Base-by-base conservation (phyloP, 2,329 filamentous ascomycete species). In the Colletotrichum falcatum region DNA sequence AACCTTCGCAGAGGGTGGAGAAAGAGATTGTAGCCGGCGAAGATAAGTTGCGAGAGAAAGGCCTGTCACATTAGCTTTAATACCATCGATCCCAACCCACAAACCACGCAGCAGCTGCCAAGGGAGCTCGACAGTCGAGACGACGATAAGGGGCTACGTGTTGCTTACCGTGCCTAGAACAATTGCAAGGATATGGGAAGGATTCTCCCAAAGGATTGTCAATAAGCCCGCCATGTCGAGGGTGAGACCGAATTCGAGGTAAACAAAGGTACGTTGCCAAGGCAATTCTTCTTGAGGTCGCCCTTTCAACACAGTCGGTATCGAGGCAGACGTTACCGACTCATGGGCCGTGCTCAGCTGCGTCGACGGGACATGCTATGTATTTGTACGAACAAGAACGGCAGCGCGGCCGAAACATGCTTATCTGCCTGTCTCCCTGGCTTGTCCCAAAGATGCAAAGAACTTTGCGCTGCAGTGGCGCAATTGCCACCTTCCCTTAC, bases 1-100 rank as follows among this genome's bases (percentile, higher is more conserved):
- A 75, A 79, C 8, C 55, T 66, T 12, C 73, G 70, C 2, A 81
- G 78, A 1, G 80, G 79, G 65, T 81, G 80, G 16, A 81, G 68
- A 69, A 75, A 76, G 66, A 81, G 54, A 6, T 80, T 80, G 71
- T 79, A 79, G 28, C 2, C 63, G 42, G 56, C 67, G 26, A 62
- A 6, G 14, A 78, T 12, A 7, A 71, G 20, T 42, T 65, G 60
- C 39, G 46, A 69, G 44, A 69, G 56, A 7, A 70, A 44, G 23
- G 42, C 67, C 67, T 70, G 51, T 12, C n/a, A 58, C 28, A 39
- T 59, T 9, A 59, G 53, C 33, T 44, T 14, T 1, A 26, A n/a
- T n/a, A n/a, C n/a, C n/a, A n/a, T n/a, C 20, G 14, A 14, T 18
- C 16, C 4, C 20, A 2, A 4, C 39, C 5, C 7, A 37, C 0